A percentile compares a stretch with the other conserved stretches of the same genome.
phyloP scores from a whole-genome alignment of 371 early-diverging fungal species.

The Syncephalastrum monosporum region DNA sequence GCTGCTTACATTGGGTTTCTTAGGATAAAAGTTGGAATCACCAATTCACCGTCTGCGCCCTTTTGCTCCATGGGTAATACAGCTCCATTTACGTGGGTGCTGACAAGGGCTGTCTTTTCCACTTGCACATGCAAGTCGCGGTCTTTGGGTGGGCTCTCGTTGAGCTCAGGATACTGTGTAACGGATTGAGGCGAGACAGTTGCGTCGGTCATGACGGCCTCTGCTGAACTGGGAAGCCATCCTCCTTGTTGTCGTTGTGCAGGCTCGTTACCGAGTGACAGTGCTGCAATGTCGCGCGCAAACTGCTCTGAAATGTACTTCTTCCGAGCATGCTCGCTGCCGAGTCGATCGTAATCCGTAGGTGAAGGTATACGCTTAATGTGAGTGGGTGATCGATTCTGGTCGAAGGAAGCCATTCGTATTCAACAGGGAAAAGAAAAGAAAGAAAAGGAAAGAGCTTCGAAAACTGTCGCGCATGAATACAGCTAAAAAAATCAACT shows the following conservation, averaged over 20 bases:
- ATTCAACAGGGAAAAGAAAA: not conserved
- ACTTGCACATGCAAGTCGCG: conserved; percentile 6
- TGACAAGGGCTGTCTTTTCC: conserved; percentile 13
- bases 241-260: conserved; percentile 3
- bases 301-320: conserved; percentile 24
- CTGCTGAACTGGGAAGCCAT: not conserved
- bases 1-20: not conserved
- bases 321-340: conserved; percentile 14
- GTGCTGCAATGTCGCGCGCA: conserved; percentile 14
- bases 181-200: not conserved
- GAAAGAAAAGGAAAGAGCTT: not conserved
- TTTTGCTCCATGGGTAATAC: conserved; percentile 30
- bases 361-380: conserved; percentile 25
- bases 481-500: too few relatives aligned
- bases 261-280: conserved; percentile 17
- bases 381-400: not conserved
- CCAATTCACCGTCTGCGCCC: conserved; percentile 25
- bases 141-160: not conserved
- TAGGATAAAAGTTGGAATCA: conserved; percentile 39
- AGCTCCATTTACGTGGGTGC: conserved; percentile 22
- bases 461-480: not conserved
- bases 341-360: conserved; percentile 12
- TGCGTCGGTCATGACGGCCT: not conserved
- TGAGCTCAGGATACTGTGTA: not conserved
- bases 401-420: not conserved